phyloP scores from a whole-genome alignment of 1,284 basidiomycete species.

The Heterobasidion occidentale region DNA sequence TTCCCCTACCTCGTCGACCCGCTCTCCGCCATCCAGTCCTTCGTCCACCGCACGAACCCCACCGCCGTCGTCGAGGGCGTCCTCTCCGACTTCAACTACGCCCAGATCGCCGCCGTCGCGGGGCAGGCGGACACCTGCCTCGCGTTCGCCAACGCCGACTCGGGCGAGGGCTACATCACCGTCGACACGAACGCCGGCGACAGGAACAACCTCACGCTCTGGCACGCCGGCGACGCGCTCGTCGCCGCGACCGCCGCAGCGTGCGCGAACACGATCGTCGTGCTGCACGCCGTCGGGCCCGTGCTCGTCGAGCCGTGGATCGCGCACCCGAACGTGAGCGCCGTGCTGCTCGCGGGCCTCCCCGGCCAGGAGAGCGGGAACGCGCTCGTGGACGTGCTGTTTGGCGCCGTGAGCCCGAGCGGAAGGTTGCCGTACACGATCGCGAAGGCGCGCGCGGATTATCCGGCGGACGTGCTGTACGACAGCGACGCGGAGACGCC shows the following conservation, averaged over 20 bases:
- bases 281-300: slow-evolving; percentile 41
- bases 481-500: not conserved
- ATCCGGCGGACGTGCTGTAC: slow-evolving; percentile 29
- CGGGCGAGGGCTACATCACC: slow-evolving; percentile 41
- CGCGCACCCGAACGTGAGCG: slow-evolving; percentile 34
- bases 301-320: slow-evolving; percentile 37
- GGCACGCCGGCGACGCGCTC: slow-evolving; percentile 20
- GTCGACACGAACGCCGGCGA: slow-evolving; percentile 40
- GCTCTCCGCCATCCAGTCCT: not conserved
- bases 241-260: slow-evolving; percentile 15
- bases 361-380: slow-evolving; percentile 61
- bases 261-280: slow-evolving; percentile 42
- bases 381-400: slow-evolving; percentile 43
- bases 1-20: slow-evolving; percentile 5
- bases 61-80: slow-evolving; percentile 2
- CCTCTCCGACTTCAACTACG: slow-evolving; percentile 5
- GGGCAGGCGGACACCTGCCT: slow-evolving; percentile 22
- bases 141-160: slow-evolving; percentile 22
- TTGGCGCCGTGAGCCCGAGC: slow-evolving; percentile 42
- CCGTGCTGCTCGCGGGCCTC: slow-evolving; percentile 37
- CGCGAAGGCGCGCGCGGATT: slow-evolving; percentile 43
- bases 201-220: slow-evolving; percentile 22
- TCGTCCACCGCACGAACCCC: slow-evolving; percentile 12
- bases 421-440: slow-evolving; percentile 52
- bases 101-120: not conserved